Percentiles rank a stretch among this genome's conserved stretches.
Conservation (phyloP, 1,139 yeast genomes). For the Yamadazyma triangularis region DNA sequence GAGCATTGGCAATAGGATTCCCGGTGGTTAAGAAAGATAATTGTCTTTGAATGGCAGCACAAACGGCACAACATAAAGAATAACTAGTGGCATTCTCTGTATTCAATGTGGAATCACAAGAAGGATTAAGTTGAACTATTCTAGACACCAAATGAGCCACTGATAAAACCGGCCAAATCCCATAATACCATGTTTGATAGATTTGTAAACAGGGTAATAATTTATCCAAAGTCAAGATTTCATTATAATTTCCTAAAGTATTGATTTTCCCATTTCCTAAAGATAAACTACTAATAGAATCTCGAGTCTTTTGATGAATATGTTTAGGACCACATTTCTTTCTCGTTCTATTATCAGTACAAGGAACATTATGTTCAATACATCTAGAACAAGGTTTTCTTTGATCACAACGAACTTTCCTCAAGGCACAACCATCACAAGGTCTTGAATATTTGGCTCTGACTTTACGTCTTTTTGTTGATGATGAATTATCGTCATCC, state of each 20-base stretch:
- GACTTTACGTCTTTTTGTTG: no score
- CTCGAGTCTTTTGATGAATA: slow-evolving; percentile 30
- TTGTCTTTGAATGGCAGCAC: slow-evolving; percentile 34
- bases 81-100: slow-evolving; percentile 25
- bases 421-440: slow-evolving; percentile 38
- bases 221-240: slow-evolving; percentile 14
- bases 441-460: slow-evolving; percentile 22
- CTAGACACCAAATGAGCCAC: slow-evolving; percentile 27
- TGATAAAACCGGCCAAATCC: slow-evolving; percentile 41
- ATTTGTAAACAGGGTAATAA: slow-evolving; percentile 29
- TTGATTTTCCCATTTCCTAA: slow-evolving; percentile 13
- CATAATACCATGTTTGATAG: slow-evolving; percentile 40
- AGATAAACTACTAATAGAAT: slow-evolving; percentile 14
- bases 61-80: slow-evolving; percentile 31
- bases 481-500: no score
- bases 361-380: slow-evolving; percentile 27
- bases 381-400: slow-evolving; percentile 32
- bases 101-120: slow-evolving; percentile 12
- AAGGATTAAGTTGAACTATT: slow-evolving; percentile 14
- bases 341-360: slow-evolving; percentile 32
- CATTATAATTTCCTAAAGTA: slow-evolving; percentile 13
- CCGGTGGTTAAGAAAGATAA: slow-evolving; percentile 25
- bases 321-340: slow-evolving; percentile 39
- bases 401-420: slow-evolving; percentile 36
- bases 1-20: slow-evolving; percentile 19